Conservation (phyloP, 1,284 basidiomycete species). For the Fistulinella cinereoalba region DNA sequence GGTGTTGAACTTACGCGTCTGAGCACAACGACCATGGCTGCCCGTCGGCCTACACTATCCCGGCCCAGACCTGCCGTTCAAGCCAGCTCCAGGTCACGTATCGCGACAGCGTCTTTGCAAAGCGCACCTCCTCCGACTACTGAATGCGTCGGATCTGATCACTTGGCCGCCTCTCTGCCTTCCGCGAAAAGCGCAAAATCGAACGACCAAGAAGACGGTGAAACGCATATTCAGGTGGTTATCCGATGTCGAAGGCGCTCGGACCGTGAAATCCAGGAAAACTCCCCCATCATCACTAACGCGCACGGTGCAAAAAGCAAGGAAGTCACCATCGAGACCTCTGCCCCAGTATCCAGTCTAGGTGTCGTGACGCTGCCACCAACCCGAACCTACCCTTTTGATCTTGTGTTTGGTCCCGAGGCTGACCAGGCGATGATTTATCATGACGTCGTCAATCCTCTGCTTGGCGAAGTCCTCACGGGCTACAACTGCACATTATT, state of each 20-base stretch:
- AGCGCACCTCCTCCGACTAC: constrained; percentile 13
- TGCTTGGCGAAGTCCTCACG: constrained; percentile 89
- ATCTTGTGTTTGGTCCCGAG: constrained; percentile 94
- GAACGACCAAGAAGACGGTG: constrained; percentile 42
- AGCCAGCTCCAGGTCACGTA: constrained; percentile 18
- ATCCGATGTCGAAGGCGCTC: constrained; percentile 82
- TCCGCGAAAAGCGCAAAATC: constrained; percentile 17
- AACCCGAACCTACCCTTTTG: constrained; percentile 86
- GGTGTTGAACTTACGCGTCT: constrained; percentile 26
- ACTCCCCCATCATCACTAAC: constrained; percentile 79
- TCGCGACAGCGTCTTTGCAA: constrained; percentile 14
- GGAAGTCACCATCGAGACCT: constrained; percentile 78
- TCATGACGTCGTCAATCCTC: constrained; percentile 88
- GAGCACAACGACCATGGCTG: constrained; percentile 21
- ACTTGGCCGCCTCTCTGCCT: constrained; percentile 19
- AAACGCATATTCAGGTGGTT: constrained; percentile 88
- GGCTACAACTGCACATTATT: constrained; percentile 99
- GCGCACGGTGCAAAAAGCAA: constrained; percentile 71
- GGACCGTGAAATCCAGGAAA: constrained; percentile 77
- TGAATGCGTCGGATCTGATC: constrained; percentile 21
- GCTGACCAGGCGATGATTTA: constrained; percentile 96
- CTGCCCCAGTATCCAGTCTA: constrained; percentile 59
- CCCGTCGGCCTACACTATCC: constrained; percentile 25
- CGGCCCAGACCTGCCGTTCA: constrained; percentile 17
- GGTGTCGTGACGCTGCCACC: constrained; percentile 65